phyloP scores from a whole-genome alignment of 768 basidiomycete species.

The Boletus rubropictus region DNA sequence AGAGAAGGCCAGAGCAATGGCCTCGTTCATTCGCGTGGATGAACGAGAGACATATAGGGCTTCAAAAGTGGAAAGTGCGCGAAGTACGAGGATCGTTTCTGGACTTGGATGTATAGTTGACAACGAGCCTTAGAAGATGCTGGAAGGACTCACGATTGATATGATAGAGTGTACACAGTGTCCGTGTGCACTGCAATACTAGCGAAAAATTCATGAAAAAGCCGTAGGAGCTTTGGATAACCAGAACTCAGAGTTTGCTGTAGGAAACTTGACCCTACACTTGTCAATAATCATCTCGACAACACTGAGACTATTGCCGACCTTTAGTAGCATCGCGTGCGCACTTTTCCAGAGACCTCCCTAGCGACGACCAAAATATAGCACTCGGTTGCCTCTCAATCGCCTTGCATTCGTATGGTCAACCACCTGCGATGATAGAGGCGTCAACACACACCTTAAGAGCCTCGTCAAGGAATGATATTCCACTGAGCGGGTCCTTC shows the following conservation, averaged over 20 bases:
- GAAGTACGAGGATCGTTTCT: constrained; percentile 85
- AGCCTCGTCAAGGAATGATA: constrained; percentile 83
- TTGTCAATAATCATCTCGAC: constrained; percentile 1
- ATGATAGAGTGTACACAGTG: constrained; percentile 75
- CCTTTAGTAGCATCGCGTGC: constrained; percentile 77
- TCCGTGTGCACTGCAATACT: constrained; percentile 95
- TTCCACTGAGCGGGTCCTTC: constrained; percentile 71
- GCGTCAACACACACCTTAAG: constrained; percentile 62
- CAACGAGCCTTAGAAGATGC: neutral
- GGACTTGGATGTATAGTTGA: constrained; percentile 46
- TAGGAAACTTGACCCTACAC: constrained; percentile 76
- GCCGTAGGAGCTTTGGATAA: constrained; percentile 80
- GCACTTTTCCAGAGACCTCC: constrained; percentile 75
- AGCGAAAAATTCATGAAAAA: constrained; percentile 96
- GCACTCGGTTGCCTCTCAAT: constrained; percentile 89
- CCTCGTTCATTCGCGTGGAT: constrained; percentile 77
- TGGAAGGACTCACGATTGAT: constrained; percentile 63
- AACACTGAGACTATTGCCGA: constrained; percentile 26
- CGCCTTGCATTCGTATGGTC: constrained; percentile 39
- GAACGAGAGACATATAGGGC: constrained; percentile 84
- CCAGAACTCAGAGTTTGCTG: constrained; percentile 84
- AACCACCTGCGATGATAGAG: neutral
- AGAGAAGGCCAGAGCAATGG: constrained; percentile 68
- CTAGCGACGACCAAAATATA: constrained; percentile 84
- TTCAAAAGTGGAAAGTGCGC: constrained; percentile 80